Evolutionary conservation across 805 yeast genomes (phyloP), one percentile per base, ranked within the genome.

Genomic region (Candida cerambycidarum): DNA sequence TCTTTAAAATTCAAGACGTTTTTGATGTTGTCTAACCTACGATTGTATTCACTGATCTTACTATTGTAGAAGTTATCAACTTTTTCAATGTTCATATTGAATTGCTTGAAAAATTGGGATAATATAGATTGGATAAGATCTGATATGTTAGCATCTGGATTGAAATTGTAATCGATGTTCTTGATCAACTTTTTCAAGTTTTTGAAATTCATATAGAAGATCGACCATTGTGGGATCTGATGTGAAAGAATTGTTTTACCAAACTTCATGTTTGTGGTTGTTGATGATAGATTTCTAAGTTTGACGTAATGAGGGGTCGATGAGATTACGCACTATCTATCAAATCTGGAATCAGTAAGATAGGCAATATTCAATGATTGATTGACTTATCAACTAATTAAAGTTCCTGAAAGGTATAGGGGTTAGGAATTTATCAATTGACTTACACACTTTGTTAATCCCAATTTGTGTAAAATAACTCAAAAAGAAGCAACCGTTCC

Each of bases 141-240:
- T 17, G 42, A 39, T 4, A 64, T 53, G 19, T 60, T 63, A 33
- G 62, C 43, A n/a, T 39, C 51, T 1, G 49, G 56, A 52, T 79
- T 79, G 35, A 58, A 47, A 30, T 69, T 69, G 3, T 50, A 50
- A 24, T 73, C 76, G 17, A 87, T 77, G 32, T 72, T 75, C 60
- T 87, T 87, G 64, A 92, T 86, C 54, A 80, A 78, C 56, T 85
- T 82, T 68, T 92, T 92, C 52, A 92, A 72, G 38, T 76, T 79
- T 61, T 89, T 92, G 65, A 92, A 92, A 65, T 88, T 85, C 73
- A 92, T 78, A 57, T 92, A 92, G 55, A 76, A 76, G 44, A 79
- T 77, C 38, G 80, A 73, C 98, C 98, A 92, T 64, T 89, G 96
- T 3, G 97, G 97, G 44, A 90, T 89, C 70, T 89, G 96, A 64